These are phyloP conservation scores for Saccharomycopsis malanga DNA, from an alignment of 805 yeast species.

Conservation along the genomic window DNA sequence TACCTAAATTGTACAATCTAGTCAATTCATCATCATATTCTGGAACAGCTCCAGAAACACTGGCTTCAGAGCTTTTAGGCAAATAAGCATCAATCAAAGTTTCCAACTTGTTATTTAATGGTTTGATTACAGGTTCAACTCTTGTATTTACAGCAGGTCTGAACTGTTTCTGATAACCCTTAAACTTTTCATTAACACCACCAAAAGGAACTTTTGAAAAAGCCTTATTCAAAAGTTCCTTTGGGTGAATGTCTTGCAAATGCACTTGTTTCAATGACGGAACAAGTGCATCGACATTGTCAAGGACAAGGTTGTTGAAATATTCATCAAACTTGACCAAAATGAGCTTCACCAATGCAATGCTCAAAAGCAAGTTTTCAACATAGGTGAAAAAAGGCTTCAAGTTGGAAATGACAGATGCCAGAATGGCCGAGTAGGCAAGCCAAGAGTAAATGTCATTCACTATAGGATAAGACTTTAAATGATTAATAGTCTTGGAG, in stretches of 20 bases:
- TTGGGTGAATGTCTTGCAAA: slow-evolving; percentile 22
- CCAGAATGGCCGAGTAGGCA: slow-evolving; percentile 22
- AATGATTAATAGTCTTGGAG: slow-evolving; percentile 24
- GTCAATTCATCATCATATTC: slow-evolving; percentile 25
- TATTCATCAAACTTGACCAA: slow-evolving; percentile 26
- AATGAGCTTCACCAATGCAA: slow-evolving; percentile 23
- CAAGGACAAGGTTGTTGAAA: slow-evolving; percentile 24
- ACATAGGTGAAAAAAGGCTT: slow-evolving; percentile 16
- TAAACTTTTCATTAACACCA: slow-evolving; percentile 38
- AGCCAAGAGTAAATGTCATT: slow-evolving; percentile 24
- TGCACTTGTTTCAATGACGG: slow-evolving; percentile 28
- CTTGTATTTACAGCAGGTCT: slow-evolving; percentile 21
- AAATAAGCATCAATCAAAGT: slow-evolving; percentile 25
- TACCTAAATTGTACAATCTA: slow-evolving; percentile 25
- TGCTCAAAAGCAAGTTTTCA: slow-evolving; percentile 21
- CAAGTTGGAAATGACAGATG: slow-evolving; percentile 23
- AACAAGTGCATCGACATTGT: slow-evolving; percentile 27
- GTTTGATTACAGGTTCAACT: slow-evolving; percentile 27
- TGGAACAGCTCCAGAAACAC: background rate
- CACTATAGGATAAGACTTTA: slow-evolving; percentile 29
- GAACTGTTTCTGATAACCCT: slow-evolving; percentile 11
- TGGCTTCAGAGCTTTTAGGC: slow-evolving; percentile 22
- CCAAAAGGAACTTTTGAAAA: slow-evolving; percentile 34
- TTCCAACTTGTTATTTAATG: slow-evolving; percentile 29
- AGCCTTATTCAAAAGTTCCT: background rate